Base-by-base conservation (phyloP, 495 filamentous ascomycete species). In the Staphylotrichum tortipilum region DNA sequence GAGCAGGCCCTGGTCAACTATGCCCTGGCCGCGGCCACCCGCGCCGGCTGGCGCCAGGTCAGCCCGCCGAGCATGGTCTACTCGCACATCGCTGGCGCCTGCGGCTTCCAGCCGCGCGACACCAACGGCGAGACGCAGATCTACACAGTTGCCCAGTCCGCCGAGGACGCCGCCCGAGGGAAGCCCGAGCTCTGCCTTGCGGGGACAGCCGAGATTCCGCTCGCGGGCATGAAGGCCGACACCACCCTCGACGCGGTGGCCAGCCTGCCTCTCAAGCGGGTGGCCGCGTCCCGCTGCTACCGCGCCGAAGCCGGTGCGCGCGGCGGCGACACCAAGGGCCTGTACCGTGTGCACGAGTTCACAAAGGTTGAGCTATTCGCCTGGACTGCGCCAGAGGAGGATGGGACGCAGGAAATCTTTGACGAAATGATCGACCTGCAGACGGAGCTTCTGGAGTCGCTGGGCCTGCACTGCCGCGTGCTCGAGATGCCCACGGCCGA, bases 321-420 rank as follows among this genome's bases (percentile, higher is more conserved):
- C 17, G 92, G 92, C 28, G 80, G 80, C 19, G 88, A 94, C 34
- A 94, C 86, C 7, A 96, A 96, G 68, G 92, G 92, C 8, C 75
- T 98, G 7, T 98, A 97, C 69, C 83, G 92, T 11, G 92, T 98
- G n/a, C 92, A 97, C 70, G 92, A 98, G 64, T 98, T 98, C 69
- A 94, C 89, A 33, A 98, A 98, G 61, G 91, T 97, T 1, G 92
- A 98, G 64, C 81, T 98, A 71, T 98, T 98, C 63, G 87, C 82
- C 0, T 98, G 91, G 91, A 80, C 80, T 5, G 37, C 68, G 0
- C 80, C 83, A 9, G 71, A 71, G 21, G 43, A 37, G 0, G 50
- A 55, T 3, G 60, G 66, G 1, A 68, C 78, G 0, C 65, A 76
- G 12, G 74, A 76, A 1, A 61, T 89, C 23, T 95, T 96, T 64